phyloP scores from a whole-genome alignment of 148 eudicot species.

The Bassia scoparia region DNA sequence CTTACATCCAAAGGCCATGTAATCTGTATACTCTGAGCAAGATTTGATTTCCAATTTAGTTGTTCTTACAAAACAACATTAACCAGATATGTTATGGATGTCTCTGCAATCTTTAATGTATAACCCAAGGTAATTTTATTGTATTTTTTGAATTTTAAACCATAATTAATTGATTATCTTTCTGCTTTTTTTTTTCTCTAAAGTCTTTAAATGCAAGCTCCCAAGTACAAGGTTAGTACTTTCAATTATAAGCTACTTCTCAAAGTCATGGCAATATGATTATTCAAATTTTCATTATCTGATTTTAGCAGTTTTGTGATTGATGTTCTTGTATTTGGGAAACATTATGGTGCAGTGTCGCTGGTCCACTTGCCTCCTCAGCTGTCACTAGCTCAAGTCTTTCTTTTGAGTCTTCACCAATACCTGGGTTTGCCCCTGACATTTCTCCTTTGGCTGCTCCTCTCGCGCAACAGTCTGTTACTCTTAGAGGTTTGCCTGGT shows the following conservation, averaged over 20 bases:
- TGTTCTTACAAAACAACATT: background rate
- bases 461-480: constrained; percentile 30
- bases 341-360: too few relatives aligned
- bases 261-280: too few relatives aligned
- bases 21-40: background rate
- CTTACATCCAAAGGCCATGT: background rate
- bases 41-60: too few relatives aligned
- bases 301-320: too few relatives aligned
- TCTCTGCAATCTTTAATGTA: background rate
- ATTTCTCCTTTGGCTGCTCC: constrained; percentile 36
- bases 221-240: constrained; percentile 56
- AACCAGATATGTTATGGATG: background rate
- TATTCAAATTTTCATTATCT: too few relatives aligned
- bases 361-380: too few relatives aligned
- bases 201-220: constrained; percentile 83
- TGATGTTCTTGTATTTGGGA: too few relatives aligned
- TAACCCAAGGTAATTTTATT: background rate
- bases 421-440: constrained; percentile 34
- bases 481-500: constrained; percentile 38
- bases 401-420: constrained; percentile 30
- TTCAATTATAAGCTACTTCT: background rate
- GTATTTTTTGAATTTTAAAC: background rate
- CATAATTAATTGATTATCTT: background rate
- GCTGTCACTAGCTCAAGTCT: too few relatives aligned
- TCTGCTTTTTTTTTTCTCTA: background rate